Base-by-base conservation (phyloP, 2,329 filamentous ascomycete species). In the Arthrinium phaeospermum region DNA sequence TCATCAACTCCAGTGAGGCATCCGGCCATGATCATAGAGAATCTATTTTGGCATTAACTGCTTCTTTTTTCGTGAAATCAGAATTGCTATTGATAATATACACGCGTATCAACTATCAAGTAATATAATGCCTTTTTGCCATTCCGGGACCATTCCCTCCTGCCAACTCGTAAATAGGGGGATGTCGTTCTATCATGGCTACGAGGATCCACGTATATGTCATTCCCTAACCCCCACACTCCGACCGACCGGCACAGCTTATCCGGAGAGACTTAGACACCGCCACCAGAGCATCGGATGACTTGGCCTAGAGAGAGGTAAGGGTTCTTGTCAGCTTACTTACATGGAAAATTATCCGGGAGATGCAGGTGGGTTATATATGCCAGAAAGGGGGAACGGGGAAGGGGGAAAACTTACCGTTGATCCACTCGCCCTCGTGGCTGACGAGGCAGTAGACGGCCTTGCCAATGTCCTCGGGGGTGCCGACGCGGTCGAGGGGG, bases 401-500 rank as follows among this genome's bases (percentile, higher is more conserved):
- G 64, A 4, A 2, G 12, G 67, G 10, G 12, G 46, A 47, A 61
- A 24, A 79, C 86, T 79, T 75, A 90, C 89, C 90, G 78, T 91
- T 91, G 78, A 91, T 89, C 90, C 90, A 91, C 81, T 91, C 89
- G 72, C 88, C 87, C 77, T 90, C 90, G 8, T 86, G 84, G 75
- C 86, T 87, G 75, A 88, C 85, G 57, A 91, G 80, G 76, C 87
- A 85, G 73, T 85, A 86, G 70, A 91, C 88, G 46, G 87, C 88
- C 73, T 88, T 86, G 69, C 88, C 89, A 76, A 91, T 87, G 75
- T 91, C 89, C 69, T 86, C 83, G 5, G 90, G 89, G 68, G 86
- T 83, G 73, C 87, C 90, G 73, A 90, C 87, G 71, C 90, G 85
- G 77, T 88, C 85, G 64, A 91, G 84, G n/a, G 90, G 89, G 80